A percentile compares a stretch with the other conserved stretches of the same genome.
These are phyloP conservation scores for Psilocybe cubensis DNA, from an alignment of 768 basidiomycete genomes.

Conservation along the genomic window DNA sequence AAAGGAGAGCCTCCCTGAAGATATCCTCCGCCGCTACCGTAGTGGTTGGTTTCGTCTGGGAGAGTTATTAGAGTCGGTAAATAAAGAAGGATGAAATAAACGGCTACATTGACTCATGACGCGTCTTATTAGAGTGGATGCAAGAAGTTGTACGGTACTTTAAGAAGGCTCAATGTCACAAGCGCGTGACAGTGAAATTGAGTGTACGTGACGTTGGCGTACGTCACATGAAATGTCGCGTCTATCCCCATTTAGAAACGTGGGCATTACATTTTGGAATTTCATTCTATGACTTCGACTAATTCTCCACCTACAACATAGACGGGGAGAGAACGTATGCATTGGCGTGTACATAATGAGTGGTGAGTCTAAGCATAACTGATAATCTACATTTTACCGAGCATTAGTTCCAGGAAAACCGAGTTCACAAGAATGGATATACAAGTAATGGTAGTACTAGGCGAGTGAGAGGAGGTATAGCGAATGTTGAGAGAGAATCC, in stretches of 20 bases:
- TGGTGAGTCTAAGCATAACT: background rate
- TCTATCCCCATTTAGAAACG: background rate
- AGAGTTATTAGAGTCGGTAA: background rate
- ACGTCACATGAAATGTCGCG: background rate
- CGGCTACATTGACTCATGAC: constrained; percentile 40
- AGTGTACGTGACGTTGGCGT: constrained; percentile 12
- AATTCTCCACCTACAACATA: background rate
- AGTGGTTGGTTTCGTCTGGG: constrained; percentile 38
- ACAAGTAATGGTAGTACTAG: background rate
- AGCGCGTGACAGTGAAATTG: constrained; percentile 24
- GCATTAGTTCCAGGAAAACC: background rate
- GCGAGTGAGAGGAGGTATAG: background rate
- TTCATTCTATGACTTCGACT: no score
- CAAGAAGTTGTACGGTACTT: no score
- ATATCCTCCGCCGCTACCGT: constrained; percentile 50
- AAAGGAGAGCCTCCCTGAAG: constrained; percentile 64
- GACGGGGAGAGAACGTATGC: background rate
- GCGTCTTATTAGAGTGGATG: no score
- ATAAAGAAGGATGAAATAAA: background rate
- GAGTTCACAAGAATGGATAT: background rate
- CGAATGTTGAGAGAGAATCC: background rate
- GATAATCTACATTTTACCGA: background rate
- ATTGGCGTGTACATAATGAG: background rate
- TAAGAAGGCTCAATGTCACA: constrained; percentile 24
- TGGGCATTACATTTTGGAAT: background rate